phyloP scores from a whole-genome alignment of 129 eudicot species.

The Flaveria robusta region DNA sequence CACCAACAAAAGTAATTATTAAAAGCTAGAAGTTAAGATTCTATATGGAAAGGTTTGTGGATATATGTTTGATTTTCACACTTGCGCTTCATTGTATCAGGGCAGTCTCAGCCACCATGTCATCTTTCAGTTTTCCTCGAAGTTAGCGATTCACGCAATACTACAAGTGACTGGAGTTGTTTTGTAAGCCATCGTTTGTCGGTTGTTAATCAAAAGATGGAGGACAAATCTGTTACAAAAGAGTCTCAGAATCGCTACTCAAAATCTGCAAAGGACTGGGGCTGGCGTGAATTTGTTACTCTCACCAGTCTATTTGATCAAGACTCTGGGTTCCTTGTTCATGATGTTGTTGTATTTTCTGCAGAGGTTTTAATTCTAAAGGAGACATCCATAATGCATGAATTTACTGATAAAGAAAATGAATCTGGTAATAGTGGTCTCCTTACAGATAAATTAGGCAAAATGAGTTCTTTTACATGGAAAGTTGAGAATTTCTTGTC shows the following conservation, averaged over 20 bases:
- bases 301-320: constrained; percentile 96
- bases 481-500: constrained; percentile 95
- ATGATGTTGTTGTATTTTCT: constrained; percentile 80
- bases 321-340: constrained; percentile 93
- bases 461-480: constrained; percentile 92
- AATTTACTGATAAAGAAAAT: constrained; percentile 56
- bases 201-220: constrained; percentile 86
- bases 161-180: constrained; percentile 95
- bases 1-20: neutral
- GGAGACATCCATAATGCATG: constrained; percentile 78
- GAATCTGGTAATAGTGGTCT: constrained; percentile 47
- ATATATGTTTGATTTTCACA: constrained; percentile 32
- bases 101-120: constrained; percentile 99
- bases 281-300: constrained; percentile 99
- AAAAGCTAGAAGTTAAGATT: neutral
- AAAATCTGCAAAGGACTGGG: constrained; percentile 99
- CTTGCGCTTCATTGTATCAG: constrained; percentile 70
- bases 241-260: constrained; percentile 98
- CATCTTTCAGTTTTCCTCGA: constrained; percentile 99
- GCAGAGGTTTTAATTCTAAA: constrained; percentile 93
- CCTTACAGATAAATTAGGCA: constrained; percentile 45
- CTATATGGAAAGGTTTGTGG: constrained; percentile 15
- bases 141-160: constrained; percentile 91
- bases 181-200: constrained; percentile 96
- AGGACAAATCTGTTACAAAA: constrained; percentile 86